Conservation (phyloP, 352 stramenopile species). For the Globisporangium mamillatum region DNA sequence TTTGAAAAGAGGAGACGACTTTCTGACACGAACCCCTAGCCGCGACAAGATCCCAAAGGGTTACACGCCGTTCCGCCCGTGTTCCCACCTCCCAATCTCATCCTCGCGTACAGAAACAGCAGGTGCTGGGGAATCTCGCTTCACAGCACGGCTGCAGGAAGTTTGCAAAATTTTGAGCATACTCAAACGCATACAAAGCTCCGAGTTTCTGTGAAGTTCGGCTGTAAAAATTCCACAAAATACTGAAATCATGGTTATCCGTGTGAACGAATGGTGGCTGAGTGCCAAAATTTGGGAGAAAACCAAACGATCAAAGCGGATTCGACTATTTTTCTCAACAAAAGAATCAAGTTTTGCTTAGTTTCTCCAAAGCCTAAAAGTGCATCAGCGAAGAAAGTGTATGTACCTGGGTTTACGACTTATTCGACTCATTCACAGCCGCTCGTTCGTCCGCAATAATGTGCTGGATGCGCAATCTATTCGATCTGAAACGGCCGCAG, state of each 20-base stretch:
- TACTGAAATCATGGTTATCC: not conserved
- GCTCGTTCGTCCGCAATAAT: not conserved
- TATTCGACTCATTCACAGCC: not conserved
- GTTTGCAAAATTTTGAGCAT: not conserved
- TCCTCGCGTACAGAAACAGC: conserved; percentile 6
- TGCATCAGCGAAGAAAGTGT: not conserved
- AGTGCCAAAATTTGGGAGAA: not conserved
- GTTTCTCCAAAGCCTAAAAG: not conserved
- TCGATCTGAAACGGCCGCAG: not conserved
- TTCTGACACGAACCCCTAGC: conserved; percentile 5
- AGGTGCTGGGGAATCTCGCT: conserved; percentile 1
- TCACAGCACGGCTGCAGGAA: not conserved
- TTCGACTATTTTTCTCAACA: not conserved
- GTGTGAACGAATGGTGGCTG: not conserved
- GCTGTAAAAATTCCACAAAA: not conserved
- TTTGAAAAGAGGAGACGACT: not conserved
- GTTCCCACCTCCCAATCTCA: conserved; percentile 9
- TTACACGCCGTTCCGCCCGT: not conserved
- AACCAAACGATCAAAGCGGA: not conserved
- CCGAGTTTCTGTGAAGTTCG: not conserved
- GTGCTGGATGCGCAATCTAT: not conserved
- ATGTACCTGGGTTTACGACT: not conserved
- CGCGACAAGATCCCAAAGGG: not conserved
- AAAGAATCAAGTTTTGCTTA: not conserved
- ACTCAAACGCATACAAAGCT: not conserved